Evolutionary conservation across 2,329 filamentous ascomycete species (phyloP), one percentile per base, ranked within the genome.

Genomic region (Pyrenochaeta sp.): DNA sequence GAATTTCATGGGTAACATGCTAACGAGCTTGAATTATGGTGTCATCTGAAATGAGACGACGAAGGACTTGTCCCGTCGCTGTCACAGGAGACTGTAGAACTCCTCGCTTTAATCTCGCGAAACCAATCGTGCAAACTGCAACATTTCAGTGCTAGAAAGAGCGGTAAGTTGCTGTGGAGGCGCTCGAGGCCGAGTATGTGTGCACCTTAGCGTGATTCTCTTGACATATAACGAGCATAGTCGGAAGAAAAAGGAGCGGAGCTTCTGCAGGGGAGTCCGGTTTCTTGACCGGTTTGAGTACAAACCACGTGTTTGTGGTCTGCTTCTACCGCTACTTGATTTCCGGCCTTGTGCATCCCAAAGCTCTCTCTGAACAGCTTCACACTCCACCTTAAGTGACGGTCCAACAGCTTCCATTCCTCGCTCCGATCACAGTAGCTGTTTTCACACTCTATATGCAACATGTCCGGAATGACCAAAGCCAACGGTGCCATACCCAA

Each of bases 211-310:
- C 40, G 40, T 28, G 22, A 13, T 5, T 15, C 40, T 27, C 6
- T 27, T 28, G 25, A 44, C 40, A 39, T n/a, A 39, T 39, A 6
- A 39, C n/a, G 36, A 19, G 15, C 36, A 13, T 39, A 19, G 13
- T 39, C 5, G 4, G 15, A 12, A 36, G 32, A 39, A 39, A 39
- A 19, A 43, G 25, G 2, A 22, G 19, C 22, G 3, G 47, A 32
- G 19, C n/a, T 9, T 48, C 34, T 49, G 44, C 44, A 48, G 10
- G 22, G n/a, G 24, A 22, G 7, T 24, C 36, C 52, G 44, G 44
- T 30, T 24, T 22, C n/a, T 36, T 54, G 44, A 54, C 52, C 52
- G 52, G 52, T 54, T 22, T 25, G 34, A 37, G 19, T 37, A 36
- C 34, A 36, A 27, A 49, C 28, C 2, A 7, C 13, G 3, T 12